These are phyloP conservation scores for Petunia hybrid DNA, from an alignment of 305 asterid species.

Conservation along the genomic window DNA sequence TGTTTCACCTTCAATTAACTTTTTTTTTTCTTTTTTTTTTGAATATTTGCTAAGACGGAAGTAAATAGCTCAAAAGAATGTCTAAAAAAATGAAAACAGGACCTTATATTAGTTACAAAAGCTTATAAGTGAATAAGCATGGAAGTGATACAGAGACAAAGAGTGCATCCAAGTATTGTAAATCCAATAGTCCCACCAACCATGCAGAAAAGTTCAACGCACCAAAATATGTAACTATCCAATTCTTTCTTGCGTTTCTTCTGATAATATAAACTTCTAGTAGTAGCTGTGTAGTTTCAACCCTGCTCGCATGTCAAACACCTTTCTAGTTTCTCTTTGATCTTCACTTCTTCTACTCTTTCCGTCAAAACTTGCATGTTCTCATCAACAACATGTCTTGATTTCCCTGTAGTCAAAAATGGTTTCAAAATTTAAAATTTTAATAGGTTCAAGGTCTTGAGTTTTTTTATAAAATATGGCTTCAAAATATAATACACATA, in stretches of 20 bases:
- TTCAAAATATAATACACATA: too few relatives aligned
- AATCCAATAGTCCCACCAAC: constrained; percentile 47
- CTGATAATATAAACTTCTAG: background rate
- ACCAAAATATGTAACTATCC: constrained; percentile 8
- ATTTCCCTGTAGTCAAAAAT: constrained; percentile 40
- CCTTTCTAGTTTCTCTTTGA: constrained; percentile 56
- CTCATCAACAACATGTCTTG: constrained; percentile 48
- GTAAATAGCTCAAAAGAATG: background rate
- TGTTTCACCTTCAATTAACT: too few relatives aligned
- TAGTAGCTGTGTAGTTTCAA: constrained; percentile 47
- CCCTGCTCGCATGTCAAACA: constrained; percentile 48
- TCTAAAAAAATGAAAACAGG: background rate
- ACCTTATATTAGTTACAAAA: too few relatives aligned
- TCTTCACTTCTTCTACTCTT: constrained; percentile 54
- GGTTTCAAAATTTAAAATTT: background rate
- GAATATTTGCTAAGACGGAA: background rate
- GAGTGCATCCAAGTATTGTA: constrained; percentile 47
- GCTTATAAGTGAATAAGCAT: constrained; percentile 42
- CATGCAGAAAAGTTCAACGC: constrained; percentile 19
- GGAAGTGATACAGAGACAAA: constrained; percentile 48
- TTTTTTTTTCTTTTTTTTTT: too few relatives aligned
- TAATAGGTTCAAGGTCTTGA: too few relatives aligned
- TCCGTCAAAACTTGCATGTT: constrained; percentile 48
- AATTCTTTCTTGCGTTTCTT: constrained; percentile 28
- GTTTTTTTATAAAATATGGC: too few relatives aligned